A percentile compares a stretch with the other conserved stretches of the same genome.
Evolutionary conservation across 345 rosid genomes (phyloP).

Genomic region (Salix exigua): DNA sequence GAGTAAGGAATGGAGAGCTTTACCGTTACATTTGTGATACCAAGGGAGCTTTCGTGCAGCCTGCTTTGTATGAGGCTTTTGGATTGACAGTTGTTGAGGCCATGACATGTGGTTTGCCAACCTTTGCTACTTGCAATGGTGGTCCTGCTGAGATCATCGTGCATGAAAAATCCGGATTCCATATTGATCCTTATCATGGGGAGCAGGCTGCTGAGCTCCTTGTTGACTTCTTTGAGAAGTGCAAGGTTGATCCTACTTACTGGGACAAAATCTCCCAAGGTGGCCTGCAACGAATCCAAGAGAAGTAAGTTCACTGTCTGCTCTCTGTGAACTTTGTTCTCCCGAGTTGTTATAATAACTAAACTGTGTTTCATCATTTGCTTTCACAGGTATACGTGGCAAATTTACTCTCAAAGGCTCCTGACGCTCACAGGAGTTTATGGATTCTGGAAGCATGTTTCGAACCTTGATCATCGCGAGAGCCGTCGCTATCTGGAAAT

Average conservation of each 20-base stretch:
- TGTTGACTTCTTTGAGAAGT: slow-evolving; percentile 67
- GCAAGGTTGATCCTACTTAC: slow-evolving; percentile 56
- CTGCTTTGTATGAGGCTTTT: slow-evolving; percentile 78
- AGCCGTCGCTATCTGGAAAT: slow-evolving; percentile 88
- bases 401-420: slow-evolving; percentile 80
- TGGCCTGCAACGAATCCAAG: slow-evolving; percentile 74
- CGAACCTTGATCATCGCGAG: slow-evolving; percentile 85
- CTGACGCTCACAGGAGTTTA: slow-evolving; percentile 82
- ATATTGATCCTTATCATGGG: slow-evolving; percentile 92
- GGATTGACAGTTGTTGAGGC: slow-evolving; percentile 89
- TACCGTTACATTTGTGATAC: slow-evolving; percentile 78
- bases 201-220: slow-evolving; percentile 69
- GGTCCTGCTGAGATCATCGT: slow-evolving; percentile 98
- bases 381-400: slow-evolving; percentile 71
- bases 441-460: slow-evolving; percentile 94
- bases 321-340: neutral
- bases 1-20: slow-evolving; percentile 76
- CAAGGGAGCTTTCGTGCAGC: slow-evolving; percentile 89
- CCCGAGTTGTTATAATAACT: neutral
- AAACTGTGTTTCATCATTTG: neutral
- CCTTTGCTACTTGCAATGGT: slow-evolving; percentile 82
- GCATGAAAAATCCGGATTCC: slow-evolving; percentile 75
- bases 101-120: slow-evolving; percentile 85
- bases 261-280: slow-evolving; percentile 75
- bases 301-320: slow-evolving; percentile 51